Evolutionary conservation across 257 asterid species (phyloP).

Genomic region (Fraxinus quadrangulata): DNA sequence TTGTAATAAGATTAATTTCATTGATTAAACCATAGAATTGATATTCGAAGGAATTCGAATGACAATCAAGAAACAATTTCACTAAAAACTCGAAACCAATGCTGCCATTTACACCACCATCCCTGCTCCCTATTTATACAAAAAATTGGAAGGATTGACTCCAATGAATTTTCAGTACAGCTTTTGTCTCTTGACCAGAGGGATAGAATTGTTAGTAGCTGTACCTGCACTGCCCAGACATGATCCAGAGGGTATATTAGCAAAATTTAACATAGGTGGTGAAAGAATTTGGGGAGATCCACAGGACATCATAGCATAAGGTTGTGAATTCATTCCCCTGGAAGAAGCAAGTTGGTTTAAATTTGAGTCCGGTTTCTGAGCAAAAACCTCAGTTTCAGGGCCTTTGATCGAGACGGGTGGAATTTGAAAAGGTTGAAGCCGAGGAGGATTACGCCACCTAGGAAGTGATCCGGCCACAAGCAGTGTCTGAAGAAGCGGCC

Average conservation of each 20-base stretch:
- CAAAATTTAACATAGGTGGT: slow-evolving; percentile 9
- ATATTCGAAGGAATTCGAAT: not conserved
- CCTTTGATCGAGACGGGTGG: slow-evolving; percentile 22
- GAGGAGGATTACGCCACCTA: slow-evolving; percentile 39
- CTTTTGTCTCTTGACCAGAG: slow-evolving; percentile 43
- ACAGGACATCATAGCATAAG: slow-evolving; percentile 24
- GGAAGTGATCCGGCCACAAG: slow-evolving; percentile 33
- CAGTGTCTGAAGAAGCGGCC: slow-evolving; percentile 35
- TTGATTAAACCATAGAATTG: not conserved
- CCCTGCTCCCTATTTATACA: not conserved
- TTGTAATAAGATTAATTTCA: not conserved
- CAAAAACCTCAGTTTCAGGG: not conserved
- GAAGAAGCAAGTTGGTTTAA: slow-evolving; percentile 4
- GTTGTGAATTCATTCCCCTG: slow-evolving; percentile 1
- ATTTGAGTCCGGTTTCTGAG: not conserved
- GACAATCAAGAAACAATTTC: not conserved
- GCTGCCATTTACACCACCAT: not conserved
- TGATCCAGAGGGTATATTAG: not conserved
- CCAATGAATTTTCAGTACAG: slow-evolving; percentile 22
- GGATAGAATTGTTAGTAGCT: slow-evolving; percentile 5
- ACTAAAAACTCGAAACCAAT: not conserved
- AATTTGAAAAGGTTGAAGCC: slow-evolving; percentile 12
- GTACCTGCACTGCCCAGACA: slow-evolving; percentile 13
- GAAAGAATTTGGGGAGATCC: slow-evolving; percentile 20
- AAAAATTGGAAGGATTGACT: not conserved